Base-by-base conservation (phyloP, 2,329 filamentous ascomycete genomes). In the Clonostachys solani region DNA sequence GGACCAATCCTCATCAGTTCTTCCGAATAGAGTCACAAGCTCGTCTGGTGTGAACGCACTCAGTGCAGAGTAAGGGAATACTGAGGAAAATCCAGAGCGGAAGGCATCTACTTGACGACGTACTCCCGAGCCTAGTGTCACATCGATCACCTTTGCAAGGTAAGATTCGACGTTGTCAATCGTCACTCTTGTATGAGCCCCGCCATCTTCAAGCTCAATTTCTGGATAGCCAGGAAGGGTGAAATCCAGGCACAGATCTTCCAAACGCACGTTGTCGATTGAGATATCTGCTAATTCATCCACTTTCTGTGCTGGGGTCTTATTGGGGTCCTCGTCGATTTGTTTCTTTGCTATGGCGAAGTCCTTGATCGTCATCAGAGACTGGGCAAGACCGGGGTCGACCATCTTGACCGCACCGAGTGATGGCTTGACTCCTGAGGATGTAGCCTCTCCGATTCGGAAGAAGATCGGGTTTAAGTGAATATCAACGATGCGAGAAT, bases 391-490 rank as follows among this genome's bases (percentile, higher is more conserved):
- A 48, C 88, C 86, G 29, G 89, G 81, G 58, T 99, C 94, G 5
- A 99, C 91, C 5, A 87, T 82, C 63, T 92, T 95, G 43, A 99
- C 84, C 2, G 94, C 89, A 6, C 90, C 91, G 8, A 99, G 76
- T 1, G 92, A 96, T 12, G 92, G 91, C 18, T 84, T 84, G 5
- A 96, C 84, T 0, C 75, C 75, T 5, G 69, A 66, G 2, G 81
- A 69, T 2, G 68, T 65, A 3, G 82, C 77, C 56, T 95, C 88
- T 15, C 89, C 89, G 53, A 96, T 88, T 49, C 92, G 89, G 83
- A 99, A 99, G 73, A 99, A 96, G 6, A 91, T 95, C 2, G 94
- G 89, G 62, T 96, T 99, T 69, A 99, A 94, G 47, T 92, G 94
- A 54, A 99, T 84, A 59, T 99, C 94, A 56, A 99, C 96, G 62